Evolutionary conservation across 805 yeast species (phyloP), one percentile per base, ranked within the genome.

Genomic region (Blastobotrys attinorum): DNA sequence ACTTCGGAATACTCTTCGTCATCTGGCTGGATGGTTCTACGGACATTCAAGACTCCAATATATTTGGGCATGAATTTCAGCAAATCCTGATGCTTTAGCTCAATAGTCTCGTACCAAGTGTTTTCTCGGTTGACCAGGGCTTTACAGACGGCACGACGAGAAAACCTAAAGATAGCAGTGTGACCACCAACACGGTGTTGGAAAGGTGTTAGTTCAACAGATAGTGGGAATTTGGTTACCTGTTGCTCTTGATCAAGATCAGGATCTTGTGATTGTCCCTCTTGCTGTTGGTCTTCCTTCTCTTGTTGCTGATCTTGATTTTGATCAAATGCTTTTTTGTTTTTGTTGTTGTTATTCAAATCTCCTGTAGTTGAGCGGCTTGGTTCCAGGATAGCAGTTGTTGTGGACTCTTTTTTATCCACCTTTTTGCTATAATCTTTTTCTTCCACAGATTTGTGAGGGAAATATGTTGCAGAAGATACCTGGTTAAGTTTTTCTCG

Each of bases 161-260:
- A 83, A 59, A 92, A 92, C 51, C 90, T 76, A 66, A 90, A 92
- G 29, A 92, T 88, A 1, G 97, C 97, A 0, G 97, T 90, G 60
- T 92, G 99, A 0, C 99, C 99, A 5, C 99, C 99, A 18, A 92
- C 97, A 58, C 85, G 88, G 59, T 92, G 88, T 44, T 81, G 80
- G 64, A 89, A 90, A 1, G 97, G 97, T 43, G 85, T 77, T 46
- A 90, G 65, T 60, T 90, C 97, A 1, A 89, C 96, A 1, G 96
- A 84, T 23, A 87, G 51, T 0, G 72, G 71, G 49, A 54, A 52
- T 44, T 51, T 25, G 29, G 29, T 25, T 5, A 15, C 37, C 8
- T 15, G 36, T 4, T 18, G 36, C 11, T 39, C 42, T 18, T 45
- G 38, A 22, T 45, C 54, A 6, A n/a, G n/a, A n/a, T n/a, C n/a